phyloP scores from a whole-genome alignment of 768 basidiomycete genomes.

The Tubosaeta sp. region DNA sequence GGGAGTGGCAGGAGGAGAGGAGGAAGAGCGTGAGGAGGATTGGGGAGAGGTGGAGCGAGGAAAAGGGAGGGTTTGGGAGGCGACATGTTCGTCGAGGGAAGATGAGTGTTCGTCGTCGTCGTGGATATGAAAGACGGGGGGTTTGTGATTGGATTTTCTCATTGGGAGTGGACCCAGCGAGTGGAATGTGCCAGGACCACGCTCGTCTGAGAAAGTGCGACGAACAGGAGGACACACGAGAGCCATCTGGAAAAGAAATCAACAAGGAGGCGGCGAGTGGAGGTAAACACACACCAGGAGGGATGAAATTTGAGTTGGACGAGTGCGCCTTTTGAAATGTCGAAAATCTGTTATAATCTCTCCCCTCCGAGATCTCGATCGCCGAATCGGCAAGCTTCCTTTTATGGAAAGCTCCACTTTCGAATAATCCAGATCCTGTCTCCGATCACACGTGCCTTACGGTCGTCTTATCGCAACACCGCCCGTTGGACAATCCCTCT shows the following conservation, averaged over 20 bases:
- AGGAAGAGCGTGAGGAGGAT: not conserved
- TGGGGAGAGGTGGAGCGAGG: conserved; percentile 31
- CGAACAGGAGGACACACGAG: conserved; percentile 1
- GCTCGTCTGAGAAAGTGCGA: conserved; percentile 37
- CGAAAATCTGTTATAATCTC: not conserved
- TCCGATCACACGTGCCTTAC: conserved; percentile 21
- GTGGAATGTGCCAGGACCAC: conserved; percentile 46
- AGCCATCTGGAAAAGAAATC: conserved; percentile 17
- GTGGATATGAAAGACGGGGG: conserved; percentile 19
- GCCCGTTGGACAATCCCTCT: not conserved
- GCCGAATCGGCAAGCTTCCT: conserved; percentile 9
- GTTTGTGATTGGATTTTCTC: conserved; percentile 23
- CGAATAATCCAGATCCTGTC: conserved; percentile 15
- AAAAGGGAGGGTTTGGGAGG: conserved; percentile 35
- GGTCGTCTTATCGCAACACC: conserved; percentile 13
- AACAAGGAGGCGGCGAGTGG: not conserved
- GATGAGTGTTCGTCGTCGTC: conserved; percentile 23
- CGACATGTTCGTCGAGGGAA: conserved; percentile 14
- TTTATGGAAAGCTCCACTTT: conserved; percentile 19
- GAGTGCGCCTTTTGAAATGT: conserved; percentile 12
- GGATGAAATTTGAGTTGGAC: not conserved
- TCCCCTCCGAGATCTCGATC: conserved; percentile 21
- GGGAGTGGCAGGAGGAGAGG: not conserved
- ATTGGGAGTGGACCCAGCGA: conserved; percentile 45
- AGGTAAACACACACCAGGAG: not conserved